phyloP scores from a whole-genome alignment of 2,329 filamentous ascomycete genomes.

The Scedosporium dehoogii region DNA sequence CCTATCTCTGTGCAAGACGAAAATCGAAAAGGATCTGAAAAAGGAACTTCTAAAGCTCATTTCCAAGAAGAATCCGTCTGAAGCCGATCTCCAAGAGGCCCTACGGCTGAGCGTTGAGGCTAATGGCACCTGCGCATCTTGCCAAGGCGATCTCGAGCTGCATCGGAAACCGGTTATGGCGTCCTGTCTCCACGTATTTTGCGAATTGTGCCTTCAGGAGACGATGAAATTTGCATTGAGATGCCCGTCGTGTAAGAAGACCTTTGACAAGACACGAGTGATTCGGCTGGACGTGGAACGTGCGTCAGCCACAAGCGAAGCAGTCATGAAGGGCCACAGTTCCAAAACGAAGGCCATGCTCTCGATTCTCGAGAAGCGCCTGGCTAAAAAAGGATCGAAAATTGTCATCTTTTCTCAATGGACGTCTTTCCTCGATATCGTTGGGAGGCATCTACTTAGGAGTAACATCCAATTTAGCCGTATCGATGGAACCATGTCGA shows the following conservation, averaged over 20 bases:
- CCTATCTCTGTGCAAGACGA: conserved; percentile 68
- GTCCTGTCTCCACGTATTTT: conserved; percentile 74
- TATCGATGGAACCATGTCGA: conserved; percentile 72
- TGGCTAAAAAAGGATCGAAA: conserved; percentile 54
- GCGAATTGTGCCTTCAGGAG: conserved; percentile 60
- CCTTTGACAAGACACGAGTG: conserved; percentile 47
- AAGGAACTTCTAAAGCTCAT: conserved; percentile 47
- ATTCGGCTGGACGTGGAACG: conserved; percentile 50
- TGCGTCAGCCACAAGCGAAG: conserved; percentile 35
- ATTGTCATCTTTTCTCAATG: conserved; percentile 69
- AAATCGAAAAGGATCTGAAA: conserved; percentile 61
- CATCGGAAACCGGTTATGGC: conserved; percentile 68
- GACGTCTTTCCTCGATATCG: conserved; percentile 63
- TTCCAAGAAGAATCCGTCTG: conserved; percentile 53
- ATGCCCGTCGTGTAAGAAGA: conserved; percentile 75
- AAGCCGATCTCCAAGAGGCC: conserved; percentile 61
- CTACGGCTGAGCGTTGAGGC: conserved; percentile 64
- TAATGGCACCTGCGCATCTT: conserved; percentile 69
- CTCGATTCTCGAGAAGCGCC: conserved; percentile 61
- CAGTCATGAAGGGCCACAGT: conserved; percentile 56
- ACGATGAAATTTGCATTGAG: conserved; percentile 67
- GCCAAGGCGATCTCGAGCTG: conserved; percentile 54
- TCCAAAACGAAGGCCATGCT: conserved; percentile 76
- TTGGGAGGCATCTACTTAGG: conserved; percentile 57
- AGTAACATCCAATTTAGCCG: conserved; percentile 56